Base-by-base conservation (phyloP, 2,329 filamentous ascomycete species). In the Aspergillus pseudonomiae region DNA sequence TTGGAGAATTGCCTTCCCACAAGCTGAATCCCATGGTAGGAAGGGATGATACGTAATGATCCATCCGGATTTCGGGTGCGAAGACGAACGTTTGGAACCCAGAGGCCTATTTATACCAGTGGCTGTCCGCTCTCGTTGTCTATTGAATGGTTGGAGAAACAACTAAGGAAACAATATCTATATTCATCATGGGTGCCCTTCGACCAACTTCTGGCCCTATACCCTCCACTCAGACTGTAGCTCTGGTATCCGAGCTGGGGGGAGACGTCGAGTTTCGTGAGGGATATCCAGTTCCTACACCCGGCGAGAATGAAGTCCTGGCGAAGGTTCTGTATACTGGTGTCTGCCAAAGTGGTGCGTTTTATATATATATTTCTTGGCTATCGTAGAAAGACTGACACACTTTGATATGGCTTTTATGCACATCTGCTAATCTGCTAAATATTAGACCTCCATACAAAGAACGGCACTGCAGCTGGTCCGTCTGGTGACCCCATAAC, bases 291-390 rank as follows among this genome's bases (percentile, higher is more conserved):
- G 80, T 82, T 16, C 75, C 77, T 30, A 70, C 62, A 3, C 77
- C 78, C 0, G 72, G 75, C 5, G 67, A 72, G 26, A 78, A 81
- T 56, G 80, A 82, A 71, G 78, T 82, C 16, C 68, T 82, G 12
- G 80, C 80, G 30, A 79, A 81, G 60, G 77, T 82, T 2, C 74
- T 82, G 32, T 82, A 81, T 63, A 79, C 74, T 0, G 80, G 80
- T 1, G 79, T 82, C 32, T 82, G 80, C 52, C 80, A 81, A 60
- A 81, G 78, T 63, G 79, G 79, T 80, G 63, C 67, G 75, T 66
- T 19, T 19, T 10, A 24, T 2, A n/a, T 2, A n/a, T 28, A 24
- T 30, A 21, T 24, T 21, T 34, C n/a, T 59, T 19, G 26, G 6
- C 16, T 7, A 41, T 41, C 19, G 2, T 36, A 16, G 34, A 36